Conservation (phyloP, 192 early-diverging fungal genomes). For the Linnemannia zychae region DNA sequence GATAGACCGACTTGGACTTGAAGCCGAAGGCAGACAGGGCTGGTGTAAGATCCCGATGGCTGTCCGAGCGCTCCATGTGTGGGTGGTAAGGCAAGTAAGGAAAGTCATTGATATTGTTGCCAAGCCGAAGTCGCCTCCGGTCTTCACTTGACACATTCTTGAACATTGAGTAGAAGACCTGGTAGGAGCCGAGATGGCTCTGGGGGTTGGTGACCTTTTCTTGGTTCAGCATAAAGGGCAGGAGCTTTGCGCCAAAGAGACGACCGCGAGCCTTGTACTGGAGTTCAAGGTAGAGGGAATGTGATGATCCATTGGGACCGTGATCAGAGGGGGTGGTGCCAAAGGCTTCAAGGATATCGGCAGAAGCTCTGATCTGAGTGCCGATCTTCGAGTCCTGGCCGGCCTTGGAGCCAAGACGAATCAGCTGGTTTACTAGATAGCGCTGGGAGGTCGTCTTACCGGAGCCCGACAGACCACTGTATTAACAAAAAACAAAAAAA, state of each 20-base stretch:
- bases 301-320: conserved; percentile 78
- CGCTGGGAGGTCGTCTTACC: conserved; percentile 87
- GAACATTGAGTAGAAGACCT: conserved; percentile 89
- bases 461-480: conserved; percentile 85
- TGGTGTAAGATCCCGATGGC: conserved; percentile 74
- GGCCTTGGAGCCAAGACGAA: conserved; percentile 76
- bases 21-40: conserved; percentile 75
- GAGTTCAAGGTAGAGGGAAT: conserved; percentile 87
- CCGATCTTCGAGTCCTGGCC: conserved; percentile 82
- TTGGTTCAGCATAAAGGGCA: conserved; percentile 78
- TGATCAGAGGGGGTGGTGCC: conserved; percentile 73
- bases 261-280: conserved; percentile 90
- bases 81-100: conserved; percentile 45
- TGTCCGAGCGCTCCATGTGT: conserved; percentile 62
- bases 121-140: conserved; percentile 71
- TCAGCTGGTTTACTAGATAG: conserved; percentile 81
- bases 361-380: conserved; percentile 75
- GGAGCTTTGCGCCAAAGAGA: conserved; percentile 84
- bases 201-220: conserved; percentile 72
- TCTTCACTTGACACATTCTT: conserved; percentile 78
- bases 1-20: conserved; percentile 74
- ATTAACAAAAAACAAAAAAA: not conserved
- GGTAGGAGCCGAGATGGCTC: conserved; percentile 71
- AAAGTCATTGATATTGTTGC: conserved; percentile 59
- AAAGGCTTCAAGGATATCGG: conserved; percentile 86